Evolutionary conservation across 2,329 filamentous ascomycete genomes (phyloP).

Genomic region (Nemania abortiva): DNA sequence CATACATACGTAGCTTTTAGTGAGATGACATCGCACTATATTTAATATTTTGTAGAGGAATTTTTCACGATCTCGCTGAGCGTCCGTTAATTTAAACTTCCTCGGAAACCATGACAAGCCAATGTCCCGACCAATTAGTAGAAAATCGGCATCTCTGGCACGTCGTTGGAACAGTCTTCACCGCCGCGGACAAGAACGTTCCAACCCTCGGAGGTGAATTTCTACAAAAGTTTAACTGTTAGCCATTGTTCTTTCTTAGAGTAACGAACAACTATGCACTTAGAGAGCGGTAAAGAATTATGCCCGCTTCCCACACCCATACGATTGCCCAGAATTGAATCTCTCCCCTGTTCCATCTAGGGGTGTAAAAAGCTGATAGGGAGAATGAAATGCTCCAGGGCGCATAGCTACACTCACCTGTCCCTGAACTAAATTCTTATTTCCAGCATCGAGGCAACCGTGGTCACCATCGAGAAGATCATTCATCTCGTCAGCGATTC

Average conservation of each 20-base stretch:
- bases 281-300: neutral
- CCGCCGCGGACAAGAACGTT: conserved; percentile 36
- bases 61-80: neutral
- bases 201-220: conserved; percentile 32
- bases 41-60: neutral
- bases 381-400: neutral
- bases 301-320: neutral
- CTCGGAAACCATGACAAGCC: neutral
- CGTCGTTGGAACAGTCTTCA: conserved; percentile 31
- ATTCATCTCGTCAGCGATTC: conserved; percentile 37
- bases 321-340: neutral
- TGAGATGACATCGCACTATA: neutral
- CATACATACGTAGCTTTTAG: neutral
- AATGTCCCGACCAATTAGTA: conserved; percentile 16
- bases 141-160: conserved; percentile 31
- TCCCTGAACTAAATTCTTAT: conserved; percentile 33
- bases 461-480: conserved; percentile 32
- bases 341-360: neutral
- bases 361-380: neutral
- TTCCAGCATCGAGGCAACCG: conserved; percentile 33
- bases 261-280: neutral
- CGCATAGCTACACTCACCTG: conserved; percentile 15
- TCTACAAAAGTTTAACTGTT: conserved; percentile 13
- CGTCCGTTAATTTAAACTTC: neutral
- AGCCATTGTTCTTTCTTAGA: neutral